Evolutionary conservation across 768 basidiomycete genomes (phyloP).

Genomic region (Lactarius hengduanensis): DNA sequence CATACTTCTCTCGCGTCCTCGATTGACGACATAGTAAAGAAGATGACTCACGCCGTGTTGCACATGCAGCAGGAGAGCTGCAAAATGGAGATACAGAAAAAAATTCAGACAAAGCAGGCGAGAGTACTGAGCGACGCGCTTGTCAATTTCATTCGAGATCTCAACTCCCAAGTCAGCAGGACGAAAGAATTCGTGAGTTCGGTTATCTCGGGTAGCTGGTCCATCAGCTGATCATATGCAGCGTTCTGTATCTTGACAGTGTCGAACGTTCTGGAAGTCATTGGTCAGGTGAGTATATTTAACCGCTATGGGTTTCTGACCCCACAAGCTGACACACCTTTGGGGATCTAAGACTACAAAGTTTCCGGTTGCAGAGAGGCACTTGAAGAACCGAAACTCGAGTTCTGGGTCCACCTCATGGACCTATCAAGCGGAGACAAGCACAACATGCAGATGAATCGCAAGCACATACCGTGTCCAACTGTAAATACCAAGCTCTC

Average conservation of each 20-base stretch:
- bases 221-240: background rate
- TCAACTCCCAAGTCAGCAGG: constrained; percentile 1
- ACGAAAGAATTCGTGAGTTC: background rate
- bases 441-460: constrained; percentile 8
- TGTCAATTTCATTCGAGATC: background rate
- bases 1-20: background rate
- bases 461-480: constrained; percentile 12
- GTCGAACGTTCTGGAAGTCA: background rate
- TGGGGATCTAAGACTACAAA: background rate
- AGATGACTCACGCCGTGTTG: background rate
- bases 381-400: background rate
- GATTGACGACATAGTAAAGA: background rate
- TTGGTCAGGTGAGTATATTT: background rate
- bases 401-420: constrained; percentile 1
- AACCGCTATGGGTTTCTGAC: background rate
- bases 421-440: constrained; percentile 10
- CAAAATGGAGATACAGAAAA: background rate
- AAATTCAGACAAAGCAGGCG: background rate
- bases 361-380: constrained; percentile 1
- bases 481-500: constrained; percentile 9
- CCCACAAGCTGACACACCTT: background rate
- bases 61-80: constrained; percentile 12
- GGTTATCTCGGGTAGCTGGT: background rate
- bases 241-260: background rate
- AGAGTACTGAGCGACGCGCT: background rate